These are phyloP conservation scores for Adansonia grandidieri DNA, from an alignment of 441 rosid species.

Conservation along the genomic window DNA sequence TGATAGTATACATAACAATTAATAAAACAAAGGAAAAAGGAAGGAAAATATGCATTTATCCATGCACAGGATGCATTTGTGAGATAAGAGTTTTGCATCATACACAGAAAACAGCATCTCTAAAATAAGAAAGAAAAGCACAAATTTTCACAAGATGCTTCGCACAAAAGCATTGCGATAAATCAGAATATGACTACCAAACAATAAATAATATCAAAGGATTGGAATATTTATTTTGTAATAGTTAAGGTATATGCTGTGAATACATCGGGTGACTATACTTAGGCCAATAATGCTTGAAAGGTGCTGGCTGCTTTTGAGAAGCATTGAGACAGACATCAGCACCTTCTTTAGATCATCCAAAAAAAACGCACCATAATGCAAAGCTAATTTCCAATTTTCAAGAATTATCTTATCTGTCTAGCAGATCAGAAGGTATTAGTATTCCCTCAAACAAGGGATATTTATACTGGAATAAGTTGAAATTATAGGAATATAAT, in stretches of 20 bases:
- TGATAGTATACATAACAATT: background rate
- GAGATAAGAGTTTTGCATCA: background rate
- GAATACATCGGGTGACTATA: background rate
- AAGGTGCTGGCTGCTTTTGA: background rate
- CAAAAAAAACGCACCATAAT: background rate
- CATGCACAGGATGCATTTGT: background rate
- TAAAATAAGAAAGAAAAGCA: background rate
- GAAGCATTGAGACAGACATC: background rate
- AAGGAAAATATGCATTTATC: background rate
- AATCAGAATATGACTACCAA: constrained; percentile 2
- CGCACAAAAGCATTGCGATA: background rate
- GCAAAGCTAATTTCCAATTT: background rate
- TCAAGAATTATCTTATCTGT: background rate
- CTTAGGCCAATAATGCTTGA: background rate
- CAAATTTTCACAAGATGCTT: background rate
- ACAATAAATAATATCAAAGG: background rate
- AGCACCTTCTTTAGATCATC: background rate
- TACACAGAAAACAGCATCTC: background rate
- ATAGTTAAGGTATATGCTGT: background rate
- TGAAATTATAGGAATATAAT: background rate
- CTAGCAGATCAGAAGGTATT: background rate
- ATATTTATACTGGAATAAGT: background rate
- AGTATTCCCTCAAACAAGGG: background rate
- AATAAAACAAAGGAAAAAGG: background rate
- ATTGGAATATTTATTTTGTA: background rate